These are phyloP conservation scores for Astragalus glycyphyllos DNA, from an alignment of 306 rosid species.

Conservation along the genomic window DNA sequence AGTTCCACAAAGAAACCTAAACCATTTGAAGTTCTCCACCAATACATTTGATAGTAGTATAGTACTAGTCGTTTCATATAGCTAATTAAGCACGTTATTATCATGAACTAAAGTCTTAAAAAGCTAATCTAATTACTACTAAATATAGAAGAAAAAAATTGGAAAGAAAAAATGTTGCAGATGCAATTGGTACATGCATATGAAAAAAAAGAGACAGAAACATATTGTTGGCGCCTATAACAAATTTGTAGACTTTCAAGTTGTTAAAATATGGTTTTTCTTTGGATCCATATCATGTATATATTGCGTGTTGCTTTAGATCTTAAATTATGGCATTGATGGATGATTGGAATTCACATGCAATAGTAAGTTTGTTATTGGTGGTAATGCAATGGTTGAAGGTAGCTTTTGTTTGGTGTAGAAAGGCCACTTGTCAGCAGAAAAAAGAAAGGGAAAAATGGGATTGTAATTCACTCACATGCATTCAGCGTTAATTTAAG, in stretches of 20 bases:
- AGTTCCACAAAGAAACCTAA: too few species aligned
- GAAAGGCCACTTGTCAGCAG: conserved; percentile 39
- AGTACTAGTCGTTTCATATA: too few species aligned
- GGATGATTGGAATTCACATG: conserved; percentile 41
- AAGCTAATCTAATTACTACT: too few species aligned
- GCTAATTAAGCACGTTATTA: too few species aligned
- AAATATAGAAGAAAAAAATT: not conserved
- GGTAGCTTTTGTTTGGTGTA: conserved; percentile 15
- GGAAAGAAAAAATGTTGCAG: too few species aligned
- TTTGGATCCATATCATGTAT: conserved; percentile 8
- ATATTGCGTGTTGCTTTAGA: conserved; percentile 41
- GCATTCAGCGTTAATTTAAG: too few species aligned
- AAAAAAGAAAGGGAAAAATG: conserved; percentile 26
- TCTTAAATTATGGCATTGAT: conserved; percentile 30
- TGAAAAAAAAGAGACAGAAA: conserved; percentile 13
- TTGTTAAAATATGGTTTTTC: conserved; percentile 15
- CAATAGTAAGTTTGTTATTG: conserved; percentile 36
- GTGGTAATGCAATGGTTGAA: conserved; percentile 28
- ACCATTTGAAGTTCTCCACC: too few species aligned
- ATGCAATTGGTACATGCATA: not conserved
- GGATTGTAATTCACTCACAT: too few species aligned
- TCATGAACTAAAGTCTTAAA: too few species aligned
- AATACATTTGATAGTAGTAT: too few species aligned
- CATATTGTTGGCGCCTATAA: not conserved
- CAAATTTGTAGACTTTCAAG: conserved; percentile 22